Base-by-base conservation (phyloP, 1,284 basidiomycete species). In the Phellopilus nigrolimitatus region DNA sequence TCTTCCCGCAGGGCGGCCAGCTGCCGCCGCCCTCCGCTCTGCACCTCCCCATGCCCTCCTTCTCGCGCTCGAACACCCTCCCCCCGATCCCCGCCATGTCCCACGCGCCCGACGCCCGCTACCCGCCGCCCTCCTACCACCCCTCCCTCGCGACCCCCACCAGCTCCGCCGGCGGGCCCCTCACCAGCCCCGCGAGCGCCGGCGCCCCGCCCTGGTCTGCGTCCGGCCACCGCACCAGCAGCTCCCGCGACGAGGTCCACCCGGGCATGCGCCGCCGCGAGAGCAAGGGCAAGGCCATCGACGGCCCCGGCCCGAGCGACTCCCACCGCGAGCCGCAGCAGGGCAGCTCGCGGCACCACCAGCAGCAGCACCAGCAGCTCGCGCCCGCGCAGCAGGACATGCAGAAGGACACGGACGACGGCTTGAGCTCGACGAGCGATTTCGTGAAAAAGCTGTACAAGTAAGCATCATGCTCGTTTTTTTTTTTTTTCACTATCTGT, bases 381-480 rank as follows among this genome's bases (percentile, higher is more conserved):
- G 28, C 28, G 8, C 30, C 40, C 3, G 44, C 33, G 17, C 51
- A 54, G 37, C 39, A 58, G 59, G 42, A 59, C 54, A 13, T 44
- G 53, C 31, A 57, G 54, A 68, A 69, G 59, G 66, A 68, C 40
- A 60, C 53, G 9, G 78, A 79, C 55, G 84, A 86, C 59, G 71
- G 72, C 55, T 84, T 87, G 84, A 83, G 83, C 3, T 76, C 82
- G 9, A 84, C 87, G 13, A 82, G 79, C 58, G 94, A 97, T 69
- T 98, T 98, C 68, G 94, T 97, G 64, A 97, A 93, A 72, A 95
- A 95, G 70, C 73, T 98, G 12, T 95, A 89, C 84, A 91, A 89
- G 88, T 90, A 51, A 56, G 79, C n/a, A n/a, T n/a, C n/a, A n/a
- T n/a, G n/a, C n/a, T n/a, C n/a, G n/a, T 74, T 21, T 40, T 12